A percentile compares a stretch with the other conserved stretches of the same genome.
phyloP scores from a whole-genome alignment of 2,329 filamentous ascomycete species.

The Dothistroma septosporum region DNA sequence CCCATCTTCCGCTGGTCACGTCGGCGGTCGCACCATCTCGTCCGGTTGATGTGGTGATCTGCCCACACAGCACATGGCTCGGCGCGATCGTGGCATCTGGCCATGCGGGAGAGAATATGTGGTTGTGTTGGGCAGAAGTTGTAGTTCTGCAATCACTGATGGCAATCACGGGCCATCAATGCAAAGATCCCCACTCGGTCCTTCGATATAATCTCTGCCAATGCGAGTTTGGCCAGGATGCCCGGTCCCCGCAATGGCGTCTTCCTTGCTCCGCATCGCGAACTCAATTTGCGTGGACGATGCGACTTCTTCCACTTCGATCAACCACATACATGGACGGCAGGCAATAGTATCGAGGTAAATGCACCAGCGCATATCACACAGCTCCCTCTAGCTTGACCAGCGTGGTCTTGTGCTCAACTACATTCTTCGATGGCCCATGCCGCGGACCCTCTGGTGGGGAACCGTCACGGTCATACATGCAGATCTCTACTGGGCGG shows the following conservation, averaged over 20 bases:
- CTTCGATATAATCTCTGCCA: neutral
- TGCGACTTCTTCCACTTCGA: neutral
- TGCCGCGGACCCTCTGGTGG: slow-evolving; percentile 1
- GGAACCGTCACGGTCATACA: neutral
- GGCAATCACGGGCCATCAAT: neutral
- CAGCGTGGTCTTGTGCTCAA: neutral
- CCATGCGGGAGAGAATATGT: neutral
- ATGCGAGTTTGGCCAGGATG: neutral
- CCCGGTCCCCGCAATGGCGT: slow-evolving; percentile 7
- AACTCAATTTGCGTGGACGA: neutral
- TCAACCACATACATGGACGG: neutral
- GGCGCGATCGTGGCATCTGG: neutral
- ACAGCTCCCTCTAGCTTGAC: neutral
- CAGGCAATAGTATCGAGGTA: neutral
- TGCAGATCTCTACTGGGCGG: neutral
- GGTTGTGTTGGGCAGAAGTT: no score
- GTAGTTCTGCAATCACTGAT: neutral
- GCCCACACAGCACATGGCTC: neutral
- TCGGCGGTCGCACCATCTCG: neutral
- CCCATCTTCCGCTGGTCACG: neutral
- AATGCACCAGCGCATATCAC: neutral
- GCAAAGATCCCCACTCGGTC: neutral
- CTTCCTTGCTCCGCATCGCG: slow-evolving; percentile 13
- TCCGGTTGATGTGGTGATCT: neutral
- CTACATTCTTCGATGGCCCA: slow-evolving; percentile 4